These are phyloP conservation scores for Lineolata rhizophorae DNA, from an alignment of 495 filamentous ascomycete genomes.

Conservation along the genomic window DNA sequence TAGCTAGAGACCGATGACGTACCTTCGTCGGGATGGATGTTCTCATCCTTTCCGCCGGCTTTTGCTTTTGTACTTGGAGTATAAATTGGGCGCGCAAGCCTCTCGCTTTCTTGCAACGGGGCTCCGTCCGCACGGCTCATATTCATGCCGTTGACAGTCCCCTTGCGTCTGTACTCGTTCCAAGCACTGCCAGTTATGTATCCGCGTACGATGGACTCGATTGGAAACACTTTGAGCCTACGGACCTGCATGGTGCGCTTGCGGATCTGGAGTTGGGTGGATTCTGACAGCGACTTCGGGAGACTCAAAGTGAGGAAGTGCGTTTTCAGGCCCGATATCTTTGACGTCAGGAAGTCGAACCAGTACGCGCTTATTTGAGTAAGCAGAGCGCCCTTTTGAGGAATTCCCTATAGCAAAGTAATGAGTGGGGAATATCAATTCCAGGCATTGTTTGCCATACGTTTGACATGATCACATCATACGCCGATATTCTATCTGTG, in stretches of 20 bases:
- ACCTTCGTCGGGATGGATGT: constrained; percentile 53
- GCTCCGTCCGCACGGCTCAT: too few relatives aligned
- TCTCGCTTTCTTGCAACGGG: constrained; percentile 49
- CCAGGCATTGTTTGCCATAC: too few relatives aligned
- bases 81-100: constrained; percentile 50
- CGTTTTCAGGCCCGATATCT: constrained; percentile 44
- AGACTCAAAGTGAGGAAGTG: constrained; percentile 56
- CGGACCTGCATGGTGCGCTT: constrained; percentile 62
- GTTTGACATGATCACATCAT: constrained; percentile 81
- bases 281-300: constrained; percentile 24
- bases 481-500: constrained; percentile 83
- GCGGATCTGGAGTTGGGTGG: background rate
- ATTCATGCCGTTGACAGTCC: constrained; percentile 62
- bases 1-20: constrained; percentile 2
- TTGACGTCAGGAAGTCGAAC: constrained; percentile 49
- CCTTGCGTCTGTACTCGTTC: constrained; percentile 50
- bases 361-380: constrained; percentile 69
- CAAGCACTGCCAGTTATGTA: constrained; percentile 91
- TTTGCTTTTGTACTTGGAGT: constrained; percentile 87
- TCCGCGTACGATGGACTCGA: constrained; percentile 81
- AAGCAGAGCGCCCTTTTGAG: constrained; percentile 63
- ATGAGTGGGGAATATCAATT: background rate
- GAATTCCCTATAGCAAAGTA: constrained; percentile 37
- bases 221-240: constrained; percentile 55
- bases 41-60: constrained; percentile 66